Conservation (phyloP, 202 grass and related monocot species). For the Setaria viridis region DNA sequence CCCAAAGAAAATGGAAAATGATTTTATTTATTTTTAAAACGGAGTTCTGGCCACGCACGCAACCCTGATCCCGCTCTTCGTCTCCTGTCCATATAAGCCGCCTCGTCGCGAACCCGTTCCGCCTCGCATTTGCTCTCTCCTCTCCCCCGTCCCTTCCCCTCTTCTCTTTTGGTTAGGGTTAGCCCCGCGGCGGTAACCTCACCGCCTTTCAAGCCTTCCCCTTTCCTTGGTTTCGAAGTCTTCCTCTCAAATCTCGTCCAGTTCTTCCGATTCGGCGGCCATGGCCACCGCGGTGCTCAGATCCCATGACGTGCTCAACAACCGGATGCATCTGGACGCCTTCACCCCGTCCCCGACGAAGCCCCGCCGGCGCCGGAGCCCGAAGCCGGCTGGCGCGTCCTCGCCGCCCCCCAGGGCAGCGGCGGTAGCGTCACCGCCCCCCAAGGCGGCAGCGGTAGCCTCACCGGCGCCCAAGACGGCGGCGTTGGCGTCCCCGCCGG, state of each 20-base stretch:
- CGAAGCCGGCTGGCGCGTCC: constrained; percentile 9
- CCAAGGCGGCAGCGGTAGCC: neutral
- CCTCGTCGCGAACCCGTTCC: neutral
- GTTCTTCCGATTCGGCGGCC: neutral
- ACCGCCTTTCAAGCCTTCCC: neutral
- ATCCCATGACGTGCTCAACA: constrained; percentile 48
- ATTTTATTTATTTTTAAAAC: neutral
- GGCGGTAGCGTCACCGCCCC: neutral
- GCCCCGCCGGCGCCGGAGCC: constrained; percentile 31
- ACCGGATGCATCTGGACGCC: constrained; percentile 54
- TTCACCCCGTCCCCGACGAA: constrained; percentile 44
- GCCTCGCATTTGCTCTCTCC: neutral
- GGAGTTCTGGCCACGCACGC: constrained; percentile 34
- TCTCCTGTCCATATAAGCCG: constrained; percentile 33
- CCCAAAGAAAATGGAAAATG: neutral
- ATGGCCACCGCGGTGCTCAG: constrained; percentile 63
- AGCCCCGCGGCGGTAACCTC: constrained; percentile 11
- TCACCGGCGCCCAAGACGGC: neutral
- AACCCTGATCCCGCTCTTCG: neutral
- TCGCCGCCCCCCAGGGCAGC: neutral
- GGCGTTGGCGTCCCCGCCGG: neutral
- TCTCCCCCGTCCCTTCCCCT: too few relatives aligned
- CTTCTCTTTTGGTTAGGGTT: constrained; percentile 19
- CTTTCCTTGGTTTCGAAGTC: neutral
- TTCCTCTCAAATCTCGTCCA: neutral